Conservation (phyloP, 2,329 filamentous ascomycete genomes). For the Stachybotrys chartarum region DNA sequence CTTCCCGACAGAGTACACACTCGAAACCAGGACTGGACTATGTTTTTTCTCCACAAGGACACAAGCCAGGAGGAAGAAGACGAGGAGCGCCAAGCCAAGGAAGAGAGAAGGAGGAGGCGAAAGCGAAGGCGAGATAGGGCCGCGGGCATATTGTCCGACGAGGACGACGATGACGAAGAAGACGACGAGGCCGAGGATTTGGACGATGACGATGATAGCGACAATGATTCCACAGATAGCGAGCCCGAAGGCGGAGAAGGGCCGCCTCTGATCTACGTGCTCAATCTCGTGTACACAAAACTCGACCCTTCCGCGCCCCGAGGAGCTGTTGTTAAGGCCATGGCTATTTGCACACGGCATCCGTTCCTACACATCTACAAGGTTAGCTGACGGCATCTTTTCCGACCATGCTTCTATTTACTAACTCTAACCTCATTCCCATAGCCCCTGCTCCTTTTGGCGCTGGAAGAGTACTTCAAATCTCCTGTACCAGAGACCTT, state of each 20-base stretch:
- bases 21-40: slow-evolving; percentile 95
- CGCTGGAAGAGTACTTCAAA: slow-evolving; percentile 95
- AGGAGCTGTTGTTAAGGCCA: slow-evolving; percentile 92
- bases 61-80: slow-evolving; percentile 78
- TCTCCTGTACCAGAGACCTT: slow-evolving; percentile 82
- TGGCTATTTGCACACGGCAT: slow-evolving; percentile 97
- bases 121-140: slow-evolving; percentile 44
- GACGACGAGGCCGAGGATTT: slow-evolving; percentile 38
- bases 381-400: slow-evolving; percentile 35
- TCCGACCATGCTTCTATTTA: not conserved
- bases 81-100: slow-evolving; percentile 53
- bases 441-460: slow-evolving; percentile 79
- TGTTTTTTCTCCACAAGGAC: slow-evolving; percentile 98
- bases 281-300: slow-evolving; percentile 97
- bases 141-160: slow-evolving; percentile 39
- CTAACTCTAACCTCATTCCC: slow-evolving; percentile 8
- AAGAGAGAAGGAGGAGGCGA: slow-evolving; percentile 43
- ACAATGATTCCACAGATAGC: slow-evolving; percentile 47
- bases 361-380: slow-evolving; percentile 99
- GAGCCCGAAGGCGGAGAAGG: slow-evolving; percentile 71
- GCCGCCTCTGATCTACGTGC: slow-evolving; percentile 88
- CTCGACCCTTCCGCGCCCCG: slow-evolving; percentile 89
- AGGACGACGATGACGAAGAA: slow-evolving; percentile 31
- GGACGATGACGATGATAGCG: slow-evolving; percentile 43
- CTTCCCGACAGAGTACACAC: slow-evolving; percentile 94